Conservation (phyloP, 2,329 filamentous ascomycete genomes). For the Polychaeton citri region DNA sequence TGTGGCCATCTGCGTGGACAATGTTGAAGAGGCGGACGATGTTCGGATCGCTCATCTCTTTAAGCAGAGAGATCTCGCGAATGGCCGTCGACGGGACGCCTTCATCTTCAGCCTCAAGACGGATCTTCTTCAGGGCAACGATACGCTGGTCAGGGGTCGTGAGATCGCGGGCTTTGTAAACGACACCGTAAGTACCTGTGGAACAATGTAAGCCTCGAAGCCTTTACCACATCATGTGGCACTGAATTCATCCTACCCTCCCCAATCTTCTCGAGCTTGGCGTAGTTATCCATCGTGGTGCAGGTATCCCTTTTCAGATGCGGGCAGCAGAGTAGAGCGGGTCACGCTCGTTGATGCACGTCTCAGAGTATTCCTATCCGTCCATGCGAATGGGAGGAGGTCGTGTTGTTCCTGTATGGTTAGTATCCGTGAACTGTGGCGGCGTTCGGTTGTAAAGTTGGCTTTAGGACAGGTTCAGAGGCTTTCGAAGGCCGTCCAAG, state of each 20-base stretch:
- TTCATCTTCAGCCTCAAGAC: constrained; percentile 88
- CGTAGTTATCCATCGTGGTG: constrained; percentile 93
- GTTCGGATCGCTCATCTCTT: constrained; percentile 87
- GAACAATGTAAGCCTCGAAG: not conserved
- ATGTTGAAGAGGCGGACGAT: constrained; percentile 84
- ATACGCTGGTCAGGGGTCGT: constrained; percentile 64
- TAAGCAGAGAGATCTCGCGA: constrained; percentile 84
- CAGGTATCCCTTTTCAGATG: too few relatives aligned
- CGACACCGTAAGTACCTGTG: constrained; percentile 81
- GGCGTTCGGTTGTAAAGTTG: too few relatives aligned
- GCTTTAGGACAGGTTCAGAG: too few relatives aligned
- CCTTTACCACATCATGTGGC: not conserved
- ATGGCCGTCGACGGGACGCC: constrained; percentile 87
- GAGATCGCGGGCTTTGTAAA: constrained; percentile 87
- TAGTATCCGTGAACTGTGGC: too few relatives aligned
- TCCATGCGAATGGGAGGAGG: too few relatives aligned
- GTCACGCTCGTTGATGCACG: too few relatives aligned
- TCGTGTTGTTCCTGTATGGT: too few relatives aligned
- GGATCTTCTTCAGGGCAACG: constrained; percentile 89
- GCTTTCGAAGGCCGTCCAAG: too few relatives aligned
- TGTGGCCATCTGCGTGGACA: constrained; percentile 86
- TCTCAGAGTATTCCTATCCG: too few relatives aligned
- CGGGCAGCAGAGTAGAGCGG: too few relatives aligned
- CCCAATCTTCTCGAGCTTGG: constrained; percentile 92
- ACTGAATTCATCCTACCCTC: constrained; percentile 51